Conservation (phyloP, 495 filamentous ascomycete species). For the Recurvomyces mirabilis region DNA sequence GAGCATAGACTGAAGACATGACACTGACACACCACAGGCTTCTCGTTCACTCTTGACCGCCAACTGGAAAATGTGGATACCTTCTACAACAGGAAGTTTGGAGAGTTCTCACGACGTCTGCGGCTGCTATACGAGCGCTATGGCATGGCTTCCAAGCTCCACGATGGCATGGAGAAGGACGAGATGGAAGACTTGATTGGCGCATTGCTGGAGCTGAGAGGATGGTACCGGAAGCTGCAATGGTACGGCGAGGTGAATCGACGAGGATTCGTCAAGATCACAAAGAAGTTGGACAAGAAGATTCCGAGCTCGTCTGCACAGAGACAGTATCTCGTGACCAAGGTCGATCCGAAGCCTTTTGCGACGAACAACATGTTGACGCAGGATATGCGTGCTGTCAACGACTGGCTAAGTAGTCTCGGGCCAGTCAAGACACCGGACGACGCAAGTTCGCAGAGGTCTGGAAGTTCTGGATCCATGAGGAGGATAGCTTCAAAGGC, state of each 20-base stretch:
- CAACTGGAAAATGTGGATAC: conserved; percentile 90
- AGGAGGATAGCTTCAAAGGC: conserved; percentile 59
- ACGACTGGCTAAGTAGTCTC: conserved; percentile 78
- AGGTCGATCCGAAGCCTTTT: conserved; percentile 77
- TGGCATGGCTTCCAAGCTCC: conserved; percentile 44
- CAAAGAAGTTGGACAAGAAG: conserved; percentile 95
- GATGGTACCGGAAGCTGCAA: conserved; percentile 78
- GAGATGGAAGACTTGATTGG: conserved; percentile 82
- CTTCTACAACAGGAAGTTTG: conserved; percentile 92
- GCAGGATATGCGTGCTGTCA: conserved; percentile 62
- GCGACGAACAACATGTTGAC: conserved; percentile 60
- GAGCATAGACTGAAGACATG: neutral
- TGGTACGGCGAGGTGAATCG: conserved; percentile 98
- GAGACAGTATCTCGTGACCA: conserved; percentile 69
- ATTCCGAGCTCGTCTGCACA: conserved; percentile 60
- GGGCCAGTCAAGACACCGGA: conserved; percentile 59
- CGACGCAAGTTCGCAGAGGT: conserved; percentile 59
- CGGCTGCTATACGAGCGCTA: conserved; percentile 79
- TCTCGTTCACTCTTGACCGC: conserved; percentile 88
- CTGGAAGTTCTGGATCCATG: conserved; percentile 48
- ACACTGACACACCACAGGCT: conserved; percentile 45
- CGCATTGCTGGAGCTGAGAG: conserved; percentile 75
- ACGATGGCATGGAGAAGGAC: conserved; percentile 50
- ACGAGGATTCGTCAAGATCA: conserved; percentile 91
- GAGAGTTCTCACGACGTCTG: conserved; percentile 67